phyloP scores from a whole-genome alignment of 2,329 filamentous ascomycete species.

The Teratosphaeria pseudoeucalypti region DNA sequence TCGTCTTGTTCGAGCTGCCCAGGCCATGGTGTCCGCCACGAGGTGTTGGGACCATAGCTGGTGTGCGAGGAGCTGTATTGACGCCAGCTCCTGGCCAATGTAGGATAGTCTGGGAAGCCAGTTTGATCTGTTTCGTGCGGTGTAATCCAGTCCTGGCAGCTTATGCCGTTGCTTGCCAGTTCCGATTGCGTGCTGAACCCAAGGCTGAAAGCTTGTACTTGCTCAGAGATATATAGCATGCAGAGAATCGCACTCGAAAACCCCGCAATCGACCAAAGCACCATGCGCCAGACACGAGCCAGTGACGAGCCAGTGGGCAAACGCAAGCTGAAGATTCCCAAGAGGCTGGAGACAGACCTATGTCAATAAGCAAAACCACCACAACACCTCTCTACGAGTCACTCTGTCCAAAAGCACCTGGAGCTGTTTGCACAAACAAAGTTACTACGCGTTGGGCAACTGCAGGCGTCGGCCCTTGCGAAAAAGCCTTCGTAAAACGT shows the following conservation, averaged over 20 bases:
- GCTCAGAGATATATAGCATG: neutral
- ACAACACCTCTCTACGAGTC: neutral
- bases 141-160: neutral
- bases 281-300: neutral
- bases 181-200: neutral
- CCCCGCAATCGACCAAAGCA: neutral
- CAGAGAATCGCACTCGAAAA: neutral
- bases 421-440: neutral
- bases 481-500: neutral
- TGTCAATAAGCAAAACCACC: no score
- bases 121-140: neutral
- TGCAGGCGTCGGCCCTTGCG: neutral
- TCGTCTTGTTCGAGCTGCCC: constrained; percentile 4
- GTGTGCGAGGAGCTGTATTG: constrained; percentile 4
- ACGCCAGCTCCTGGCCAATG: constrained; percentile 6
- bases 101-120: neutral
- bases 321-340: neutral
- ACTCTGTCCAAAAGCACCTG: neutral
- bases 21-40: constrained; percentile 7
- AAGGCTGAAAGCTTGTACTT: neutral
- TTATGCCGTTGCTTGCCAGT: neutral
- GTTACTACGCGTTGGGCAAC: neutral
- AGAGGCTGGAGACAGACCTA: neutral
- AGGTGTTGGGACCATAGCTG: constrained; percentile 22
- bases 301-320: neutral